Evolutionary conservation across 495 filamentous ascomycete species (phyloP), one percentile per base, ranked within the genome.

Genomic region (Cudoniella acicularis): DNA sequence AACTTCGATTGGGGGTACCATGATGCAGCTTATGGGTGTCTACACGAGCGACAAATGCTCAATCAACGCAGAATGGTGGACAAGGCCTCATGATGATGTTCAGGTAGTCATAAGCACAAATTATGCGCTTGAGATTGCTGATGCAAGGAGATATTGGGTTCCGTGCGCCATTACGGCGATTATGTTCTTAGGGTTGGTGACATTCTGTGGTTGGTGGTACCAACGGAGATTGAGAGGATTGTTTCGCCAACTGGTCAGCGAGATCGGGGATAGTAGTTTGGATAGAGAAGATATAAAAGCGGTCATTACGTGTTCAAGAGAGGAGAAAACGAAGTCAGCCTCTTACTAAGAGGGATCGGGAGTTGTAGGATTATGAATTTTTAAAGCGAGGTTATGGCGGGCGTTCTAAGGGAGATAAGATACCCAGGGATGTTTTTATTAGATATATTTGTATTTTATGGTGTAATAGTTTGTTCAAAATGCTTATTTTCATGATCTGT

Each of bases 121-220:
- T 42, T 60, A 52, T 36, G 46, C 52, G 2, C 23, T 40, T 13
- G 62, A 56, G 25, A 64, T 64, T 20, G n/a, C 50, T 11, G 45
- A 43, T 41, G 62, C 57, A 4, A 52, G 46, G 2, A 60, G 13
- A 11, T 60, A 57, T 25, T 60, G 62, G 62, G 41, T 49, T 50
- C 20, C 45, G 3, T 57, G 59, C 48, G 66, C 56, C 1, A 60
- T 66, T 17, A 61, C 56, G n/a, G 63, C 64, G 3, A 65, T 60
- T 2, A 10, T 60, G 10, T 66, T 71, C 48, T 59, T 71, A 24
- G 55, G 52, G 0, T 25, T 58, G 10, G 60, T 65, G 1, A 52
- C 58, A 6, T 67, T 63, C 42, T 54, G 61, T 13, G 64, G 64
- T 8, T 69, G 67, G 67, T 69, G 64, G 64, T 67, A 69, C 57